Evolutionary conservation across 208 protist genomes (phyloP), one percentile per base, ranked within the genome.

Genomic region (Wallacemonas sp.): DNA sequence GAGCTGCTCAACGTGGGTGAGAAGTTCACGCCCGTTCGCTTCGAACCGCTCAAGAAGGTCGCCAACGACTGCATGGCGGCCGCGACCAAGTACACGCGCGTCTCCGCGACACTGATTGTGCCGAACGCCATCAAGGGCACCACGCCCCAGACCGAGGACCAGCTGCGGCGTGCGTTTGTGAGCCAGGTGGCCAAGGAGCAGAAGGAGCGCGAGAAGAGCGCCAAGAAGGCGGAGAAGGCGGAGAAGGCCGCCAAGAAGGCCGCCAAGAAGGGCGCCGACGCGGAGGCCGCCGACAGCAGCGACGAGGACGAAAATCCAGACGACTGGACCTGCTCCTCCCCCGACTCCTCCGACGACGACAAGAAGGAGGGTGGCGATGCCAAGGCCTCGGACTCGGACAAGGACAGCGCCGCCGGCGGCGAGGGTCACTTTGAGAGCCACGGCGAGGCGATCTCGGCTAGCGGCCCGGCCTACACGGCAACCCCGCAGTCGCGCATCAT

Each of bases 1-100:
- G 65, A 84, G 61, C 41, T 80, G n/a, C 73, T 80, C 49, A 74
- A 80, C 59, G 74, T 80, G 14, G 74, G 79, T 22, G 76, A 76
- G 67, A 67, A 71, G 57, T 81, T 78, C 65, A 55, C 55, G 16
- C 71, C 74, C 1, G 42, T 80, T 23, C n/a, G 39, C 29, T 71
- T 77, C 8, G 68, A 77, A 44, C 44, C 79, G 3, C 36, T 64
- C 44, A 75, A 77, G 70, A 65, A 71, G 64, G 70, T 66, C 57
- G 48, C 70, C 41, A 74, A 72, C 71, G 65, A 57, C 48, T 71
- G 65, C 32, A 75, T 77, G 71, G 63, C 54, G 3, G n/a, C 55
- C 11, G 20, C 70, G 18, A 67, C 66, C 38, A 84, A 81, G 57
- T 70, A 50, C 74, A 77, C 68, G 10, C 63, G 67, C 31, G 70